Base-by-base conservation (phyloP, 1,284 basidiomycete species). In the Athelia psychrophila region DNA sequence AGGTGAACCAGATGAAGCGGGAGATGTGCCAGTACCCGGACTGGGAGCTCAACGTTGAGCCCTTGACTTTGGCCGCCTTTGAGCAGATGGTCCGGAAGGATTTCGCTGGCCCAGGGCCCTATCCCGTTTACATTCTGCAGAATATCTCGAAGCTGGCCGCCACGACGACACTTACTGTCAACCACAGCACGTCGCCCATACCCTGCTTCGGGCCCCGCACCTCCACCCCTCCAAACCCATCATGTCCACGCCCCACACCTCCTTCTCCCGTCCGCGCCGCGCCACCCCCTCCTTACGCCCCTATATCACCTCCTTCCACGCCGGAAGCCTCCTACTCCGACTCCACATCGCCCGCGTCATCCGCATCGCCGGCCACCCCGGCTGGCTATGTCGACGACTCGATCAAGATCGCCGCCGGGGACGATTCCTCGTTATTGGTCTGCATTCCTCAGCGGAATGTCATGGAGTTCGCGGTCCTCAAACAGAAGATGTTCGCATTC, bases 1-100 rank as follows among this genome's bases (percentile, higher is more conserved):
- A 97, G 77, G 88, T 96, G 62, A 96, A 97, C 68, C 93, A 95
- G 77, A 95, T 96, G 93, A 93, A 95, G 72, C 72, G 93, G 5
- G 93, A 96, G 68, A 93, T 96, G 87, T 95, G 93, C 65, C 86
- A 82, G 24, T 95, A 95, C 64, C 74, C 96, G 27, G 93, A 95
- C 64, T 96, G 93, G 93, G 88, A 93, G 65, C 77, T 95, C 10
- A 89, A 88, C 49, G 86, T 92, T 49, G 84, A 87, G 50, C 82
- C 84, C 0, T 67, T 74, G 0, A 86, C 88, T 3, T 74, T 94
- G 2, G 61, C 65, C 10, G 81, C 78, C 44, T 93, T 93, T 62
- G 82, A 89, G 60, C 62, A 60, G 0, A 78, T 78, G 65, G 80
- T 92, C 1, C 75, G 77, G 32, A 72, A 74, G 22, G 86, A 91